Percentiles rank a stretch among this genome's conserved stretches.
Conservation (phyloP, 768 basidiomycete genomes). For the Paxillus rubicundulus region DNA sequence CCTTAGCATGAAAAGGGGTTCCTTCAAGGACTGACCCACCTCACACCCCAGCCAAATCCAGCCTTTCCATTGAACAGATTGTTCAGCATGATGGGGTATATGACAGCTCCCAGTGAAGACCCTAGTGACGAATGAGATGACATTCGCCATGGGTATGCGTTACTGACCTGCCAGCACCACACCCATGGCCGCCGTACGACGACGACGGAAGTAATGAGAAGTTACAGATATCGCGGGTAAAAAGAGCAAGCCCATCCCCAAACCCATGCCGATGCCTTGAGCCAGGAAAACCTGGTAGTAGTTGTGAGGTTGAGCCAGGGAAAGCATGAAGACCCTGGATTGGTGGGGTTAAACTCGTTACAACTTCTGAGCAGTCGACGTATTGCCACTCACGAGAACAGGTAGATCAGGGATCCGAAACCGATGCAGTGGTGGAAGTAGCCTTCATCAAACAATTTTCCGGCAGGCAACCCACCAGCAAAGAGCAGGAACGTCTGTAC, state of each 20-base stretch:
- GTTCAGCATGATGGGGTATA: slow-evolving; percentile 28
- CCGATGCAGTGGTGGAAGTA: slow-evolving; percentile 46
- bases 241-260: slow-evolving; percentile 56
- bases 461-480: slow-evolving; percentile 43
- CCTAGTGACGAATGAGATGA: slow-evolving; percentile 19
- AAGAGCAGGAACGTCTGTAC: slow-evolving; percentile 50
- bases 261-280: slow-evolving; percentile 55
- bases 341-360: not conserved
- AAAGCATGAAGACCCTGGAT: slow-evolving; percentile 52
- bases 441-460: slow-evolving; percentile 47
- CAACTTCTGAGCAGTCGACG: not conserved
- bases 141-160: not conserved
- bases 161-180: slow-evolving; percentile 47
- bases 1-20: not conserved
- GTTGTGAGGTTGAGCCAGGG: slow-evolving; percentile 44
- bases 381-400: slow-evolving; percentile 38
- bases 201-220: slow-evolving; percentile 47
- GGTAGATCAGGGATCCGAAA: slow-evolving; percentile 38
- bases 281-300: slow-evolving; percentile 55
- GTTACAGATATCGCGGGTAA: slow-evolving; percentile 51
- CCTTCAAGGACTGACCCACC: not conserved
- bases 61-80: slow-evolving; percentile 15
- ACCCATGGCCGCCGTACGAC: slow-evolving; percentile 46
- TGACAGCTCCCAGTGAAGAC: slow-evolving; percentile 19
- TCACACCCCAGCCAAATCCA: slow-evolving; percentile 26